These are phyloP conservation scores for Furcasterigmium sp. DNA, from an alignment of 2,329 filamentous ascomycete genomes.

Conservation along the genomic window DNA sequence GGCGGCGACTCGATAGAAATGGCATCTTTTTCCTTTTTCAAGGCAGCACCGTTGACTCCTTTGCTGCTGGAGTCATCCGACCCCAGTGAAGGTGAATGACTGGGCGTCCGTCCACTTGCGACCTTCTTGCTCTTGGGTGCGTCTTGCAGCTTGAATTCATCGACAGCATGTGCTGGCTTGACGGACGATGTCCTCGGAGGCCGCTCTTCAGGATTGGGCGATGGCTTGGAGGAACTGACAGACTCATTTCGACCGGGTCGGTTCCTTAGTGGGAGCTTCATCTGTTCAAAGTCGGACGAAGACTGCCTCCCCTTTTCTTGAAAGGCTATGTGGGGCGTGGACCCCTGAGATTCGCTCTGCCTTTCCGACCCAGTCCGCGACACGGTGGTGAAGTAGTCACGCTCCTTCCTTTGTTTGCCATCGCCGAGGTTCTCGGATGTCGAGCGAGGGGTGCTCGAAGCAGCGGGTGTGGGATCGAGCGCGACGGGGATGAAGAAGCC, in stretches of 20 bases:
- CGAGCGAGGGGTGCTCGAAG: constrained; percentile 49
- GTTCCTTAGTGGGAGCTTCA: constrained; percentile 43
- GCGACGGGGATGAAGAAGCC: constrained; percentile 74
- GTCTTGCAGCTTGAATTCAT: constrained; percentile 76
- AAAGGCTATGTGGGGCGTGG: constrained; percentile 86
- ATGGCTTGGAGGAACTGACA: constrained; percentile 13
- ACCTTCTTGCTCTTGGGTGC: constrained; percentile 62
- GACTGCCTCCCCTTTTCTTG: constrained; percentile 73
- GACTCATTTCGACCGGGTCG: constrained; percentile 35
- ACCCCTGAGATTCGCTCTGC: constrained; percentile 43
- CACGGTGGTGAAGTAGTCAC: constrained; percentile 55
- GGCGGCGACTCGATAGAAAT: constrained; percentile 24
- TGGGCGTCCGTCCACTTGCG: constrained; percentile 35
- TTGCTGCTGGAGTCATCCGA: constrained; percentile 30
- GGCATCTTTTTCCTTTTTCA: constrained; percentile 29
- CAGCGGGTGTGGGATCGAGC: constrained; percentile 62
- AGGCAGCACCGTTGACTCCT: constrained; percentile 25
- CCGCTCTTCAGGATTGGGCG: constrained; percentile 31
- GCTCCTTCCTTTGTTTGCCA: constrained; percentile 41
- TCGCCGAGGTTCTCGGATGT: constrained; percentile 42
- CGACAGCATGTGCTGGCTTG: constrained; percentile 31
- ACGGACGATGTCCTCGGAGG: constrained; percentile 22
- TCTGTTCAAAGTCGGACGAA: constrained; percentile 55
- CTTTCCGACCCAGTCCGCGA: constrained; percentile 39
- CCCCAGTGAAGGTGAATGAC: constrained; percentile 28